Percentiles rank a stretch among this genome's conserved stretches.
phyloP scores from a whole-genome alignment of 306 rosid species.

The Prunus mume region DNA sequence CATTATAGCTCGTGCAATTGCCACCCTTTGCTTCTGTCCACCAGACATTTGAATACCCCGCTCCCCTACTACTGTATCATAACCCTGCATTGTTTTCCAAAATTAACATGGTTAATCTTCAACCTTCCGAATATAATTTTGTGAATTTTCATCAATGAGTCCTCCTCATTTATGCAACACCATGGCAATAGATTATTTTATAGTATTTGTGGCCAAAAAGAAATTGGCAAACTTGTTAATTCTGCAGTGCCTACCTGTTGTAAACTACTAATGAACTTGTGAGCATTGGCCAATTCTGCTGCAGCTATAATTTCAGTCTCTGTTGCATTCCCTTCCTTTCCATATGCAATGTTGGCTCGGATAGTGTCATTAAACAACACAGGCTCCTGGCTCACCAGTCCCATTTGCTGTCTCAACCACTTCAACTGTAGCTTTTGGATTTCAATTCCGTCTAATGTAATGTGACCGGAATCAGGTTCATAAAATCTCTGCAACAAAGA shows the following conservation, averaged over 20 bases:
- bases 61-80: conserved; percentile 51
- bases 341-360: conserved; percentile 61
- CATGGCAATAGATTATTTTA: background rate
- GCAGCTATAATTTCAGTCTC: conserved; percentile 61
- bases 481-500: conserved; percentile 61
- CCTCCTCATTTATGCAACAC: background rate
- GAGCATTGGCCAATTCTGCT: conserved; percentile 61
- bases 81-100: conserved; percentile 47
- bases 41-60: conserved; percentile 60
- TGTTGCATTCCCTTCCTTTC: conserved; percentile 56
- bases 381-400: conserved; percentile 68
- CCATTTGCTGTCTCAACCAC: conserved; percentile 73
- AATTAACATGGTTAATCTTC: background rate
- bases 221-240: background rate
- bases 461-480: conserved; percentile 62
- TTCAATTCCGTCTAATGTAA: conserved; percentile 53
- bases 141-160: background rate
- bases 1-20: conserved; percentile 61
- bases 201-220: background rate
- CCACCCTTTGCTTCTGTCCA: conserved; percentile 69
- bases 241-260: conserved; percentile 40
- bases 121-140: background rate
- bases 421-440: conserved; percentile 46
- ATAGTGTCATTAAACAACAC: conserved; percentile 59
- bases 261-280: conserved; percentile 59